phyloP scores from a whole-genome alignment of 345 rosid species.

The Xanthoceras sorbifolium region DNA sequence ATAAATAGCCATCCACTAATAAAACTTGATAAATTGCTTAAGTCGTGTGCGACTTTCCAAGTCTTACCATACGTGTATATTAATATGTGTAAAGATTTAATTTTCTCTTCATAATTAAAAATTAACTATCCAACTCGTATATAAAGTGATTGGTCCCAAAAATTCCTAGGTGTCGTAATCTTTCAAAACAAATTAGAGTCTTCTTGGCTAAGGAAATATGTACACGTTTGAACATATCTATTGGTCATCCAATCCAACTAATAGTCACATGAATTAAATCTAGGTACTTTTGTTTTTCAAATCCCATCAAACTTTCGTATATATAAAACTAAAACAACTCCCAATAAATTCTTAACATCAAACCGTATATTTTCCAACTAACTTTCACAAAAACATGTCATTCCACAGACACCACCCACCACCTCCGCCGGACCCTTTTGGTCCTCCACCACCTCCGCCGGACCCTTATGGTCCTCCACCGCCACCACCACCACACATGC shows the following conservation, averaged over 20 bases:
- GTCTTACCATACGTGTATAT: too few species aligned
- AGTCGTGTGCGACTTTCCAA: too few species aligned
- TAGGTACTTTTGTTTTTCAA: background rate
- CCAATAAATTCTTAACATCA: too few species aligned
- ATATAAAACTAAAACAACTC: too few species aligned
- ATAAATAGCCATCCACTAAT: too few species aligned
- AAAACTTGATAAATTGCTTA: too few species aligned
- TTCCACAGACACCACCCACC: slow-evolving; percentile 10
- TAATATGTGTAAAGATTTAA: too few species aligned
- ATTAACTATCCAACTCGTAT: too few species aligned
- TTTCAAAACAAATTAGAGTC: background rate
- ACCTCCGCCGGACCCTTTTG: slow-evolving; percentile 20
- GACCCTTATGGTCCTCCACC: slow-evolving; percentile 15
- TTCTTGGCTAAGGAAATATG: background rate
- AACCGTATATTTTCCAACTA: background rate
- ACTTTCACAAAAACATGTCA: slow-evolving; percentile 12
- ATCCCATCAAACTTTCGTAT: background rate
- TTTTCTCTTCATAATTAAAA: too few species aligned
- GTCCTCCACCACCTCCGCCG: slow-evolving; percentile 13
- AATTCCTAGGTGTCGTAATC: too few species aligned
- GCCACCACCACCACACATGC: slow-evolving; percentile 5
- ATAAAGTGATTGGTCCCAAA: too few species aligned
- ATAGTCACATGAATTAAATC: background rate
- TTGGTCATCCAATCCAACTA: background rate
- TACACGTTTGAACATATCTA: background rate